phyloP scores from a whole-genome alignment of 371 early-diverging fungal genomes.

The Saksenaea vasiformis region DNA sequence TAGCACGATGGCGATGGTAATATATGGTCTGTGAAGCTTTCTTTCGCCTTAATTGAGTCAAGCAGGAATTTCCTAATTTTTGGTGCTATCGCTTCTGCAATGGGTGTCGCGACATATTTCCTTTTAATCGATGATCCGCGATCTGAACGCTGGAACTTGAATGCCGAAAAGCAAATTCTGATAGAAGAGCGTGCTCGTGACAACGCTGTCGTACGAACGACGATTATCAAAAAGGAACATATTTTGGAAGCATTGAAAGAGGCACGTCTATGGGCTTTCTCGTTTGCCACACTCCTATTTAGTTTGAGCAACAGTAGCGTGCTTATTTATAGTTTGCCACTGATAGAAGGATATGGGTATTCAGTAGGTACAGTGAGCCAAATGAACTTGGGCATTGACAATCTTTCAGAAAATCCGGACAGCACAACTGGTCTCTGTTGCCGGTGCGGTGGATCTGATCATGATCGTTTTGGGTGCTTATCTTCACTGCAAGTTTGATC shows the following conservation, averaged over 20 bases:
- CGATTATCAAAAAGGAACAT: conserved; percentile 24
- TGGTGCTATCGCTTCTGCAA: conserved; percentile 20
- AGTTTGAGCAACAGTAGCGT: background rate
- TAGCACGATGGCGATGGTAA: conserved; percentile 27
- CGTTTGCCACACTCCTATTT: conserved; percentile 15
- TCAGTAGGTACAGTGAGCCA: no score
- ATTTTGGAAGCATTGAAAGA: conserved; percentile 26
- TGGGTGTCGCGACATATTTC: conserved; percentile 26
- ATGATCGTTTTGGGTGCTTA: no score
- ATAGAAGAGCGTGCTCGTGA: conserved; percentile 20
- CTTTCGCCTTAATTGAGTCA: background rate
- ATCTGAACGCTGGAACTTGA: background rate
- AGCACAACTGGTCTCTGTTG: no score
- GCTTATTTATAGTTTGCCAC: background rate
- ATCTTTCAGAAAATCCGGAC: no score
- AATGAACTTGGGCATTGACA: no score
- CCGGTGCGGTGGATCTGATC: no score
- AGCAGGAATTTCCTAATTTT: conserved; percentile 16
- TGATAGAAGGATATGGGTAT: no score
- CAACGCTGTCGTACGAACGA: conserved; percentile 23
- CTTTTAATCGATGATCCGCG: conserved; percentile 26
- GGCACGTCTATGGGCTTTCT: conserved; percentile 24
- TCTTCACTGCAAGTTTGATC: no score
- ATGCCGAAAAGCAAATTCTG: conserved; percentile 23
- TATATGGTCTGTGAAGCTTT: background rate